These are phyloP conservation scores for Aspergillus felis DNA, from an alignment of 2,329 filamentous ascomycete species.

Conservation along the genomic window DNA sequence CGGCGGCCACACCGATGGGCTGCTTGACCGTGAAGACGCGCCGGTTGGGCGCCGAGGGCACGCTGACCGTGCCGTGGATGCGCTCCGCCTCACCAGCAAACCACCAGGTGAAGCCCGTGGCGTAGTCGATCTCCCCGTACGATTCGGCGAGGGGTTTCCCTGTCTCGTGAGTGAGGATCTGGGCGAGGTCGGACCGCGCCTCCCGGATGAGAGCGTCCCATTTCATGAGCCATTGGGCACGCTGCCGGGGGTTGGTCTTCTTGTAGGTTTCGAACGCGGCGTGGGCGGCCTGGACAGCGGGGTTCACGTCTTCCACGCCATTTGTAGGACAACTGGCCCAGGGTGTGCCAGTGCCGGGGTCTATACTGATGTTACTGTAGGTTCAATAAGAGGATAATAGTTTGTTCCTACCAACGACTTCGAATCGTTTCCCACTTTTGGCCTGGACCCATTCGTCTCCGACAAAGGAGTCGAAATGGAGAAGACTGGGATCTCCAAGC, in stretches of 20 bases:
- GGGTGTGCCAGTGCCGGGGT: constrained; percentile 49
- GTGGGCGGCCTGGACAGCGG: constrained; percentile 56
- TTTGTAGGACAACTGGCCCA: constrained; percentile 53
- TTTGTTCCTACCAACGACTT: constrained; percentile 41
- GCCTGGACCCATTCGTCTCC: constrained; percentile 47
- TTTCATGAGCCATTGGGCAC: constrained; percentile 60
- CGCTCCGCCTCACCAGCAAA: constrained; percentile 60
- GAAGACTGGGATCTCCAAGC: constrained; percentile 47
- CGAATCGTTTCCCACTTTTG: constrained; percentile 47
- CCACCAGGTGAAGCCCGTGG: constrained; percentile 53
- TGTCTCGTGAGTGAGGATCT: constrained; percentile 60
- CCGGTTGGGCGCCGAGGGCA: constrained; percentile 58
- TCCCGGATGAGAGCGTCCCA: constrained; percentile 63
- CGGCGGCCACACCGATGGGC: constrained; percentile 64
- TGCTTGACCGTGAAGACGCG: constrained; percentile 71
- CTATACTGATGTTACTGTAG: constrained; percentile 20
- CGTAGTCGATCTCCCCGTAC: constrained; percentile 54
- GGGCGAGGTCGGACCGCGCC: constrained; percentile 59
- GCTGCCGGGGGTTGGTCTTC: constrained; percentile 56
- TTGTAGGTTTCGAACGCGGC: constrained; percentile 59
- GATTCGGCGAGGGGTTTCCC: constrained; percentile 57
- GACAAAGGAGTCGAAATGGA: constrained; percentile 50
- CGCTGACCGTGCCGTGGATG: constrained; percentile 59
- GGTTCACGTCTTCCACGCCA: constrained; percentile 57
- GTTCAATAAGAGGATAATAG: not conserved